phyloP scores from a whole-genome alignment of 257 asterid species.

The Rehmannia glutinosa region DNA sequence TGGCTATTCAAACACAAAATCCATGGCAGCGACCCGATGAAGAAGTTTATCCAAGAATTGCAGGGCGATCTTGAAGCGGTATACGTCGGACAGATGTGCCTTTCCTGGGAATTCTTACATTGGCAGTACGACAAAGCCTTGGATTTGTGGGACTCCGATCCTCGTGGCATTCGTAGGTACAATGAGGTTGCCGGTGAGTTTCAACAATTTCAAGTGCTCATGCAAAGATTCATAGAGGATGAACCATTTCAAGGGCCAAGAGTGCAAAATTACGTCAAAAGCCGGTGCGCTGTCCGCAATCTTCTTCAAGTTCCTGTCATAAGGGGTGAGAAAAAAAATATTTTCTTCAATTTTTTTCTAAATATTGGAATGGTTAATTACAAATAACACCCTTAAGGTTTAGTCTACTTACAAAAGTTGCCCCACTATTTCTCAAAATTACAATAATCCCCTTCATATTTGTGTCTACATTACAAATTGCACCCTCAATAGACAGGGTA shows the following conservation, averaged over 20 bases:
- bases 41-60: slow-evolving; percentile 64
- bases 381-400: too few relatives aligned
- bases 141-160: slow-evolving; percentile 72
- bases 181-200: slow-evolving; percentile 86
- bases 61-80: slow-evolving; percentile 80
- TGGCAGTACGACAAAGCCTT: slow-evolving; percentile 83
- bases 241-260: slow-evolving; percentile 85
- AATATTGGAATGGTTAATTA: too few relatives aligned
- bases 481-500: too few relatives aligned
- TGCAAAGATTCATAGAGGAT: slow-evolving; percentile 82
- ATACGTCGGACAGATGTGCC: slow-evolving; percentile 89
- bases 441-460: too few relatives aligned
- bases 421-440: too few relatives aligned
- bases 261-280: slow-evolving; percentile 52
- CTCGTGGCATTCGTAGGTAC: slow-evolving; percentile 47
- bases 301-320: slow-evolving; percentile 92
- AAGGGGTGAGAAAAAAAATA: slow-evolving; percentile 39
- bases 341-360: not conserved
- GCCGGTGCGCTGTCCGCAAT: slow-evolving; percentile 61
- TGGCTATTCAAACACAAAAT: slow-evolving; percentile 57
- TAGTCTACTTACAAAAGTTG: too few relatives aligned
- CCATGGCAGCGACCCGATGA: slow-evolving; percentile 68
- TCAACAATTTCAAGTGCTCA: slow-evolving; percentile 87
- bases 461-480: too few relatives aligned
- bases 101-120: slow-evolving; percentile 90